Percentiles rank a stretch among this genome's conserved stretches.
phyloP scores from a whole-genome alignment of 148 eudicot genomes.

The Nyssa sinensis region DNA sequence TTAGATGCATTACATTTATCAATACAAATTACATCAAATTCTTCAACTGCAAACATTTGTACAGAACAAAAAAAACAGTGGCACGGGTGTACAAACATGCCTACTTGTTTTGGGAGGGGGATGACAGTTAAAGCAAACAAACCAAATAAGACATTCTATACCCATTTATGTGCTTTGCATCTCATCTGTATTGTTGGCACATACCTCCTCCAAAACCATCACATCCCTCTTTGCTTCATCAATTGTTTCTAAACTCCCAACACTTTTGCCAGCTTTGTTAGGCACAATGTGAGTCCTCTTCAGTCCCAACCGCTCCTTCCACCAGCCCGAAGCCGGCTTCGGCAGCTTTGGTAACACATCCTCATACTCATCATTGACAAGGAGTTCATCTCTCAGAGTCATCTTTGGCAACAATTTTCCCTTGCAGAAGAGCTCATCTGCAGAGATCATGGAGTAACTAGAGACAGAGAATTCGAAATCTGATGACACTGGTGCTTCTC shows the following conservation, averaged over 20 bases:
- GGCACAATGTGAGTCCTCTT: constrained; percentile 26
- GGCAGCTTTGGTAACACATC: constrained; percentile 22
- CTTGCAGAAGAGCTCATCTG: constrained; percentile 42
- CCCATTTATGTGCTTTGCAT: no score
- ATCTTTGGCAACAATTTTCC: constrained; percentile 36
- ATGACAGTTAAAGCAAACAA: constrained; percentile 1
- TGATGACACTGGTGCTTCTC: constrained; percentile 49
- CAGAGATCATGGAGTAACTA: constrained; percentile 21
- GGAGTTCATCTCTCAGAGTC: constrained; percentile 46
- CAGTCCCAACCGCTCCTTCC: constrained; percentile 36
- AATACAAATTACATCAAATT: not conserved
- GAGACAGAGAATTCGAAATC: constrained; percentile 47
- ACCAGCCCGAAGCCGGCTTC: constrained; percentile 25
- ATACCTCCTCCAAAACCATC: no score
- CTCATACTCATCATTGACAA: constrained; percentile 30
- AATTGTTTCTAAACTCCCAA: constrained; percentile 23
- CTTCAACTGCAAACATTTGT: not conserved
- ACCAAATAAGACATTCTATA: no score
- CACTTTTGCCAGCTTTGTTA: constrained; percentile 19
- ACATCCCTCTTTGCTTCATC: constrained; percentile 24
- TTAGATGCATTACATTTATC: not conserved
- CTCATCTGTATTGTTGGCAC: no score
- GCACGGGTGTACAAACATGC: no score
- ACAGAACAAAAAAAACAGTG: not conserved
- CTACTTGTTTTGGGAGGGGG: not conserved